phyloP scores from a whole-genome alignment of 495 filamentous ascomycete species.

The Chaetomium tenue region DNA sequence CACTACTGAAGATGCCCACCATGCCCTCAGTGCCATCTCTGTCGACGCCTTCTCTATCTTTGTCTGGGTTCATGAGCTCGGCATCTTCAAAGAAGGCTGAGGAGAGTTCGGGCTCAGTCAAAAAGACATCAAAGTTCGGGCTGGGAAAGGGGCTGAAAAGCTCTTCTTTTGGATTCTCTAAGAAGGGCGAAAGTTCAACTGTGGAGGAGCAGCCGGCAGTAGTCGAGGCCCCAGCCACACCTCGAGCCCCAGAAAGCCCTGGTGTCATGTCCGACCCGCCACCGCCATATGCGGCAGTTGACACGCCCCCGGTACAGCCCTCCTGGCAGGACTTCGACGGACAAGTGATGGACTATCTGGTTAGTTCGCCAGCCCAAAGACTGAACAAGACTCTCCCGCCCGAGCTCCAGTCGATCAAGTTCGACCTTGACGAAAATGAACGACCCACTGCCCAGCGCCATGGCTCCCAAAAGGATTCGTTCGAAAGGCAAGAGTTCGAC shows the following conservation, averaged over 20 bases:
- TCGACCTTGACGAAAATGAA: background rate
- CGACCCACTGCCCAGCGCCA: no score
- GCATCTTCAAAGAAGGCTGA: background rate
- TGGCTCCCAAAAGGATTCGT: background rate
- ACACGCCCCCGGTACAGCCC: background rate
- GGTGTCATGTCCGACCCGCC: background rate
- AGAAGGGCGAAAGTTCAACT: background rate
- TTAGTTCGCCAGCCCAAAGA: background rate
- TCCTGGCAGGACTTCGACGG: conserved; percentile 18
- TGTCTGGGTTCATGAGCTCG: conserved; percentile 12
- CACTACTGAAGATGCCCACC: conserved; percentile 15
- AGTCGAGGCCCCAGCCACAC: background rate
- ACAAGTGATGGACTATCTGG: conserved; percentile 17
- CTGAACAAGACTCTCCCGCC: conserved; percentile 20
- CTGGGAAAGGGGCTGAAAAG: conserved; percentile 16
- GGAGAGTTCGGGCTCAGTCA: background rate
- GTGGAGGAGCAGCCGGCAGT: conserved; percentile 1
- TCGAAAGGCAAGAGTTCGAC: conserved; percentile 19
- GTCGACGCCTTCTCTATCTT: background rate
- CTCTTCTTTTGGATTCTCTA: conserved; percentile 21
- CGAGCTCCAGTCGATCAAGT: conserved; percentile 22
- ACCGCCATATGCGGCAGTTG: background rate
- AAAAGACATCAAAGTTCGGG: conserved; percentile 14
- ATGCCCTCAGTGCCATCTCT: conserved; percentile 6
- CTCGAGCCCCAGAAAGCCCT: background rate